Evolutionary conservation across 2,329 filamentous ascomycete species (phyloP).

Genomic region (Aureobasidium pullulans): DNA sequence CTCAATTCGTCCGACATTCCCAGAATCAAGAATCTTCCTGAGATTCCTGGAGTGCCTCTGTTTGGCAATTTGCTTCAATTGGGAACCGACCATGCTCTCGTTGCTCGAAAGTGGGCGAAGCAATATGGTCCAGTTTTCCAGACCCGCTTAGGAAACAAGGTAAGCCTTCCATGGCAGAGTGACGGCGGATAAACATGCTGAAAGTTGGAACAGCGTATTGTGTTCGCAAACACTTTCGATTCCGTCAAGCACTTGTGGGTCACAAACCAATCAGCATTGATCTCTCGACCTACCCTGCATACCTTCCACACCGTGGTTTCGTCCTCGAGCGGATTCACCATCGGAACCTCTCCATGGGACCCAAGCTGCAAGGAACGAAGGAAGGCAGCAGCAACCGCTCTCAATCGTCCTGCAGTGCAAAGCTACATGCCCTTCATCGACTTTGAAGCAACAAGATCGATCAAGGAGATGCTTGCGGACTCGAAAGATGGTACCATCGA

Average conservation of each 20-base stretch:
- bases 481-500: slow-evolving; percentile 55
- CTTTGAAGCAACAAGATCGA: slow-evolving; percentile 63
- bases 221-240: slow-evolving; percentile 73
- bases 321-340: slow-evolving; percentile 69
- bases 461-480: slow-evolving; percentile 63
- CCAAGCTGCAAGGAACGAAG: slow-evolving; percentile 70
- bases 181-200: not conserved
- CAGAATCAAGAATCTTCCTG: slow-evolving; percentile 42
- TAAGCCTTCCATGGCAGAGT: slow-evolving; percentile 25
- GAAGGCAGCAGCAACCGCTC: slow-evolving; percentile 70
- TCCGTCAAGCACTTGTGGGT: slow-evolving; percentile 69
- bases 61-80: slow-evolving; percentile 41
- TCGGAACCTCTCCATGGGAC: slow-evolving; percentile 78
- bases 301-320: slow-evolving; percentile 77
- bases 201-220: slow-evolving; percentile 48
- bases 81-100: slow-evolving; percentile 39
- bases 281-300: slow-evolving; percentile 70
- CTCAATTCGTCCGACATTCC: slow-evolving; percentile 41
- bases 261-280: slow-evolving; percentile 68
- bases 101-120: slow-evolving; percentile 39
- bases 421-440: slow-evolving; percentile 79
- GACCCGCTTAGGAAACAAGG: slow-evolving; percentile 57
- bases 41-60: slow-evolving; percentile 40
- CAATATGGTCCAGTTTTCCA: slow-evolving; percentile 46
- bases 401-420: slow-evolving; percentile 68